A percentile compares a stretch with the other conserved stretches of the same genome.
Conservation (phyloP, 2,329 filamentous ascomycete species). For the Gnomoniopsis smithogilvyi region DNA sequence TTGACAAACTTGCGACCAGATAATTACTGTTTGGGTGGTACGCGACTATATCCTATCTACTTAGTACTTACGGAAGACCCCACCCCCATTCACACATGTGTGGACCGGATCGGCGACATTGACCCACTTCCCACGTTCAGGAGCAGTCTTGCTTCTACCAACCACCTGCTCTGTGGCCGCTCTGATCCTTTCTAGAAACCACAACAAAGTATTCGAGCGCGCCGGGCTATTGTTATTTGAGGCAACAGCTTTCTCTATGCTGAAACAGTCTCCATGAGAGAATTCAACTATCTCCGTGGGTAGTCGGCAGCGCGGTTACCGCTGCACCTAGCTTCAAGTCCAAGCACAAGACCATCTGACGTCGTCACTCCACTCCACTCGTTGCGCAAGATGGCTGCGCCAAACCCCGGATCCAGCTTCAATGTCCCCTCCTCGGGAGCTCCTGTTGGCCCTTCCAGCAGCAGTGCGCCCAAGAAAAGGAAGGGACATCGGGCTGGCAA, state of each 20-base stretch:
- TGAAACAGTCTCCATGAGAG: not conserved
- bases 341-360: not conserved
- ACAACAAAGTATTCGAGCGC: not conserved
- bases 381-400: not conserved
- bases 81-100: not conserved
- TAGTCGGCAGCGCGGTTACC: not conserved
- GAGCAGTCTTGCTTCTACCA: not conserved
- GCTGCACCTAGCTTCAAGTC: not conserved
- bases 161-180: not conserved
- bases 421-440: not conserved
- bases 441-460: constrained; percentile 6
- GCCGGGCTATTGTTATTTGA: not conserved
- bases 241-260: not conserved
- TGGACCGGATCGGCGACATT: not conserved
- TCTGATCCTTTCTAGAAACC: not conserved
- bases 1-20: not conserved
- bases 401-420: not conserved
- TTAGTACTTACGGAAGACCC: too few species aligned
- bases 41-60: not conserved
- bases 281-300: not conserved
- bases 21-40: not conserved
- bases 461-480: constrained; percentile 48
- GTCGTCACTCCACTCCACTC: not conserved
- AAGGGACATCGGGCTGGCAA: constrained; percentile 69
- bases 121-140: not conserved